phyloP scores from a whole-genome alignment of 495 filamentous ascomycete species.

The Penicillium steckii region DNA sequence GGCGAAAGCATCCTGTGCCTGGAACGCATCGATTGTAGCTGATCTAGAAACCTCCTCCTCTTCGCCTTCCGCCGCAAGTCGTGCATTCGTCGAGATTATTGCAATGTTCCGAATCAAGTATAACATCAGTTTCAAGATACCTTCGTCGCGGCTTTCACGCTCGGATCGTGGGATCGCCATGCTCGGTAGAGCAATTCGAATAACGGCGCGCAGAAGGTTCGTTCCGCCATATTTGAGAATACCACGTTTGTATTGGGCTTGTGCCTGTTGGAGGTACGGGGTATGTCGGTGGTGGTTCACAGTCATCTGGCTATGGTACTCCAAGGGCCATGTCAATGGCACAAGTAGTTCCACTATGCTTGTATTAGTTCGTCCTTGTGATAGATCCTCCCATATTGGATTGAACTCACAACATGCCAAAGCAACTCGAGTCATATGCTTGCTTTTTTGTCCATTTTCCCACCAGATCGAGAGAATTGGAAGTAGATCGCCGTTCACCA shows the following conservation, averaged over 20 bases:
- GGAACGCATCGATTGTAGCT: slow-evolving; percentile 81
- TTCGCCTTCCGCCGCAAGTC: slow-evolving; percentile 63
- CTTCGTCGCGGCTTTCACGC: slow-evolving; percentile 77
- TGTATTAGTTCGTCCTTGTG: slow-evolving; percentile 5
- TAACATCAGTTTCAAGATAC: slow-evolving; percentile 87
- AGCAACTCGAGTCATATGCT: slow-evolving; percentile 74
- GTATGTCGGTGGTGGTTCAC: slow-evolving; percentile 89
- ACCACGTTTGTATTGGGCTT: slow-evolving; percentile 83
- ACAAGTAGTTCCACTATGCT: slow-evolving; percentile 78
- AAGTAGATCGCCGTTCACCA: slow-evolving; percentile 86
- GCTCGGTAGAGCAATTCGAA: slow-evolving; percentile 80
- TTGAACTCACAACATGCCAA: slow-evolving; percentile 67
- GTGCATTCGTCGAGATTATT: slow-evolving; percentile 69
- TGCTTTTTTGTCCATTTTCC: slow-evolving; percentile 59
- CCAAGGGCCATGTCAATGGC: slow-evolving; percentile 91
- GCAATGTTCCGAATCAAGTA: slow-evolving; percentile 87
- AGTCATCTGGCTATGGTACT: slow-evolving; percentile 80
- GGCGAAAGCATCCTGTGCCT: slow-evolving; percentile 85
- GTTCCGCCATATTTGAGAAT: slow-evolving; percentile 79
- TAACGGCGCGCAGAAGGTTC: slow-evolving; percentile 71
- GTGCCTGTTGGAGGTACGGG: slow-evolving; percentile 82
- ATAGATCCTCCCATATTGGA: background rate
- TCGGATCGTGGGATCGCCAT: slow-evolving; percentile 79
- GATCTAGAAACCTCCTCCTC: slow-evolving; percentile 89
- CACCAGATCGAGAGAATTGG: slow-evolving; percentile 85